Conservation (phyloP, 179 eudicot species). For the Beta corolliflora region DNA sequence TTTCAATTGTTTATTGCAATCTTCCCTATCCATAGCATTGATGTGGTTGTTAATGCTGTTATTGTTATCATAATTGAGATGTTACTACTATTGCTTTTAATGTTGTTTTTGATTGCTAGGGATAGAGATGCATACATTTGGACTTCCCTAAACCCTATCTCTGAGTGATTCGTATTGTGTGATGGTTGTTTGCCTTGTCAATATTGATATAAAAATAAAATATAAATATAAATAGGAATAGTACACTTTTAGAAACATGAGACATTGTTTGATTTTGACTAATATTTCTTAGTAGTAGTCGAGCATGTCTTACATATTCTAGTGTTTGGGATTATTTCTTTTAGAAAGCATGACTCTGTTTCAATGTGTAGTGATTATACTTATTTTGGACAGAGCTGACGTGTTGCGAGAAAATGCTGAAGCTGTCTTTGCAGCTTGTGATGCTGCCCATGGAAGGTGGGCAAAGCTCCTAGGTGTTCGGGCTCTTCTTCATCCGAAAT, state of each 20-base stretch:
- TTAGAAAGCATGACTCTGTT: background rate
- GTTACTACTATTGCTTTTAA: background rate
- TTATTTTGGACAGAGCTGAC: constrained; percentile 74
- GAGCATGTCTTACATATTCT: background rate
- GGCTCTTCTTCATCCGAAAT: constrained; percentile 84
- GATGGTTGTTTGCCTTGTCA: background rate
- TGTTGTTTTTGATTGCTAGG: background rate
- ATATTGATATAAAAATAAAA: background rate
- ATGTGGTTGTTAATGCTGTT: background rate
- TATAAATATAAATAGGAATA: background rate
- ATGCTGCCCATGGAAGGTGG: constrained; percentile 99
- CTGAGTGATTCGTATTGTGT: background rate
- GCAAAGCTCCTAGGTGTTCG: constrained; percentile 99
- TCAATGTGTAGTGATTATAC: constrained; percentile 13
- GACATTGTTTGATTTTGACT: background rate
- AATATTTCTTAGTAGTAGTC: background rate
- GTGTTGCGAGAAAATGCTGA: constrained; percentile 97
- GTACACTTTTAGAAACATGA: background rate
- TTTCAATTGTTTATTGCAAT: background rate
- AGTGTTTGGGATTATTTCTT: background rate
- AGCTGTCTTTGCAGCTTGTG: constrained; percentile 99
- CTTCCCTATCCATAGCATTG: background rate
- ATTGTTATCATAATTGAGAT: background rate
- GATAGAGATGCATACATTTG: background rate
- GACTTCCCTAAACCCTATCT: background rate